Conservation (phyloP, 805 yeast genomes). For the Candida arabinofermentans region DNA sequence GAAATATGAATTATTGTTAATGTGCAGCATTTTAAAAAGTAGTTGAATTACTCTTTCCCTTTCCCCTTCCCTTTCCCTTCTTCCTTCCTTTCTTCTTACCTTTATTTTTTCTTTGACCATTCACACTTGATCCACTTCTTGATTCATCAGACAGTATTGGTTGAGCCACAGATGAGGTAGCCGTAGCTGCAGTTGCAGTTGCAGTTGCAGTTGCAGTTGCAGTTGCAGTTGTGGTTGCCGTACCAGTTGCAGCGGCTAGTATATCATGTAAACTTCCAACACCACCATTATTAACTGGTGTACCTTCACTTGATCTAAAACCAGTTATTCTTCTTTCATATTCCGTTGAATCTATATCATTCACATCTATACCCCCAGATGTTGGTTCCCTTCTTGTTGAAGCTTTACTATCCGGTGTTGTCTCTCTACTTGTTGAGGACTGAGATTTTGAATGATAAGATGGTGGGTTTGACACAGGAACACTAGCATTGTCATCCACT, state of each 20-base stretch:
- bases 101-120: not conserved
- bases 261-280: slow-evolving; percentile 5
- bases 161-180: not conserved
- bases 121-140: slow-evolving; percentile 1
- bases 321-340: slow-evolving; percentile 16
- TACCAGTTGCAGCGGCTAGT: not conserved
- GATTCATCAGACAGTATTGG: not conserved
- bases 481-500: not conserved
- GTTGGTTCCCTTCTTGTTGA: not conserved
- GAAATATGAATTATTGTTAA: not conserved
- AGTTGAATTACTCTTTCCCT: not conserved
- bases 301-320: slow-evolving; percentile 8
- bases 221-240: not conserved
- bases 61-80: not conserved
- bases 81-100: not conserved
- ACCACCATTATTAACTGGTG: too few relatives aligned
- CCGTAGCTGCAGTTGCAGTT: not conserved
- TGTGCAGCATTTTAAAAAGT: not conserved
- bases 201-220: not conserved
- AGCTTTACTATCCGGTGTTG: not conserved
- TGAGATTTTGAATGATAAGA: slow-evolving; percentile 20
- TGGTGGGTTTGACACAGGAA: slow-evolving; percentile 28
- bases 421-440: slow-evolving; percentile 1
- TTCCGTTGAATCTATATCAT: slow-evolving; percentile 16
- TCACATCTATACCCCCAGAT: too few relatives aligned